Conservation (phyloP, 2,329 filamentous ascomycete species). For the Aspergillus brunneoviolaceus region DNA sequence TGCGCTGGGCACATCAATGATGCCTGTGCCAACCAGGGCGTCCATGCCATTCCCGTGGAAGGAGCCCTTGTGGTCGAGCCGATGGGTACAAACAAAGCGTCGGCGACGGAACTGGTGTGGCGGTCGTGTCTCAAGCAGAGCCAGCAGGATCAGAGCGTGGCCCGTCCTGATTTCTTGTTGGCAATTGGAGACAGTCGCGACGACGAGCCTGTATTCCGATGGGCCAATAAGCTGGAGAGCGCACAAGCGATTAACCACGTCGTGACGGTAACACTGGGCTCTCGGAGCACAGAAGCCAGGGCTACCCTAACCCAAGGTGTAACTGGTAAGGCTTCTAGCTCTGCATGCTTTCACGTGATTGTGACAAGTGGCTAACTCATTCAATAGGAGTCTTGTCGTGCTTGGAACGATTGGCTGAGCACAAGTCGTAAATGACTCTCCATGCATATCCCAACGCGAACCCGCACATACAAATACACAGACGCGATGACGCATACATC, state of each 20-base stretch:
- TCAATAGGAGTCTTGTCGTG: slow-evolving; percentile 52
- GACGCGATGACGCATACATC: not conserved
- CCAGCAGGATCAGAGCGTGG: slow-evolving; percentile 36
- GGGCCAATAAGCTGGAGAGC: slow-evolving; percentile 76
- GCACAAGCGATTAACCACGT: slow-evolving; percentile 64
- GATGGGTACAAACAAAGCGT: slow-evolving; percentile 82
- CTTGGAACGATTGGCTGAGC: slow-evolving; percentile 51
- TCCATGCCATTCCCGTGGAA: slow-evolving; percentile 79
- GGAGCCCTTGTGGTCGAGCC: slow-evolving; percentile 82
- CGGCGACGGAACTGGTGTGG: slow-evolving; percentile 74
- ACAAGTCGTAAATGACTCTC: not conserved
- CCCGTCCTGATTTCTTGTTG: slow-evolving; percentile 75
- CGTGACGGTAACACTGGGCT: slow-evolving; percentile 82
- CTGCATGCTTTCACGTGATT: slow-evolving; percentile 1
- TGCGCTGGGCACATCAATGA: slow-evolving; percentile 96
- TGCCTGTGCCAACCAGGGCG: slow-evolving; percentile 76
- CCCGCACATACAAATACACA: no score
- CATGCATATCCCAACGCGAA: not conserved
- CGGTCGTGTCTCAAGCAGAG: slow-evolving; percentile 61
- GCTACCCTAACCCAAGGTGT: slow-evolving; percentile 87
- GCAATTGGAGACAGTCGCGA: slow-evolving; percentile 89
- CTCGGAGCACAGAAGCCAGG: slow-evolving; percentile 81
- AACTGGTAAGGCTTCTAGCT: slow-evolving; percentile 64
- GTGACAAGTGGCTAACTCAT: not conserved
- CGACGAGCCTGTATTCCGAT: slow-evolving; percentile 90